Conservation (phyloP, 176 grass and related monocot genomes). For the Hordeum vulgare region MorexV3_pseudomolecules_assembly NC_058518.1:72547569-72548068, state of each 20-base stretch:
- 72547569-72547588: background rate
- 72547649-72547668: background rate
- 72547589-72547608: background rate
- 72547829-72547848: constrained; percentile 33
- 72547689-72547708: background rate
- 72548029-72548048: constrained; percentile 13
- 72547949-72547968: background rate
- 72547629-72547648: background rate
- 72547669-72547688: constrained; percentile 15
- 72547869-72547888: constrained; percentile 39
- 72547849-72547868: constrained; percentile 48
- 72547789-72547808: constrained; percentile 26
- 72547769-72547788: background rate
- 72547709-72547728: background rate
- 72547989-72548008: constrained; percentile 45
- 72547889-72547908: background rate
- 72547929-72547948: background rate
- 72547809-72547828: constrained; percentile 54
- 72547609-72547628: background rate
- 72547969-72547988: background rate
- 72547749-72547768: background rate
- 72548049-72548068: constrained; percentile 27
- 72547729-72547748: background rate
- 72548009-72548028: background rate
- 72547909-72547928: background rate